Base-by-base conservation (phyloP, 2,329 filamentous ascomycete genomes). In the Fusarium robinianum region DNA sequence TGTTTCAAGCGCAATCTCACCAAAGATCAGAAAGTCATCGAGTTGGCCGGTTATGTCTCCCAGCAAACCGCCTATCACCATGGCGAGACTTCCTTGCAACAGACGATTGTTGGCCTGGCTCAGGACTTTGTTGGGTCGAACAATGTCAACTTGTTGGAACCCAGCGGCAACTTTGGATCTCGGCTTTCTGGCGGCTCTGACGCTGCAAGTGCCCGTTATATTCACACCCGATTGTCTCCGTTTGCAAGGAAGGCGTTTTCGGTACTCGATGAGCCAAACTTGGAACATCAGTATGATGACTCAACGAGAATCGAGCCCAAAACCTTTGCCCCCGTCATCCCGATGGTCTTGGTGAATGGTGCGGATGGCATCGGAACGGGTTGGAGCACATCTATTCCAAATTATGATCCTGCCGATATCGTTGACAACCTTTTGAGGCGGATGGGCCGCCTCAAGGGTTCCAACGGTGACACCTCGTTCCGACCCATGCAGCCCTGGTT, bases 361-460 rank as follows among this genome's bases (percentile, higher is more conserved):
- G 90, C 94, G 3, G 94, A 97, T 63, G 94, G 94, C 78, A 99
- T 99, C 62, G 94, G 94, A 53, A 99, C 94, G 15, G 94, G 94
- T 56, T 99, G 94, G 94, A 97, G 92, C 68, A 95, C 94, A 1
- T 87, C 82, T 3, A 96, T 99, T 60, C 95, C 94, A 29, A 99
- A 97, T 69, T 99, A 95, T 65, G 90, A 95, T 57, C 94, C 94
- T 0, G 77, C 87, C 46, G 91, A 97, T 36, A 84, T 99, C 45
- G 88, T 99, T 51, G 84, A 83, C 37, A 97, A 99, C 58, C 67
- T 99, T 50, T 91, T 79, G 70, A 85, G 88, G 17, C 83, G 94
- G 62, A 96, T 99, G 90, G 83, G 82, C 32, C 78, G 83, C 22
- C 53, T 79, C 5, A 75, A 78, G 8, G 70, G 82, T 84, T 14